Evolutionary conservation across 495 filamentous ascomycete genomes (phyloP), one percentile per base, ranked within the genome.

Genomic region (Aspergillus bridgeri): DNA sequence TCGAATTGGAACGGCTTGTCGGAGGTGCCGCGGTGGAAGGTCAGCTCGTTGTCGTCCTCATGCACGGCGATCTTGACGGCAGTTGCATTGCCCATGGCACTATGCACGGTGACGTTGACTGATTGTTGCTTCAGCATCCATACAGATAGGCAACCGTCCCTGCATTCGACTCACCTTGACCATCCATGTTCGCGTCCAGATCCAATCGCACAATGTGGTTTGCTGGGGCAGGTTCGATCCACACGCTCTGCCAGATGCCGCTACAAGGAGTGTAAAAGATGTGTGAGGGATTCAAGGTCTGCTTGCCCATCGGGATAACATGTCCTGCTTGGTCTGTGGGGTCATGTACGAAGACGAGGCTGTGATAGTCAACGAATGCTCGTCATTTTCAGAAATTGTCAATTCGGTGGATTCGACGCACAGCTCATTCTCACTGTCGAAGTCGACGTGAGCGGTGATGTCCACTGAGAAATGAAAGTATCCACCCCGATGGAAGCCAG

Each of bases 181-280:
- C 86, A 18, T 86, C 49, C 81, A 84, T 85, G 58, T 81, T 78
- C 6, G 79, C 84, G 3, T 73, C 63, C 1, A 88, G 49, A 42
- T 87, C 80, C 19, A 88, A 68, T 23, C 75, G 65, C 0, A 76
- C 78, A 51, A 88, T 79, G 62, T 86, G 71, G 52, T 79, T 76
- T 1, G 68, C 56, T 0, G 84, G 83, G 0, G 79, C 84, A 15
- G 79, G 71, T 61, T 89, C 86, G 1, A 88, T 70, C 85, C 85
- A 89, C 1, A 88, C 85, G 21, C 71, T 80, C 62, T 88, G 85
- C 86, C 86, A 89, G 48, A 89, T 89, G 3, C 86, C 86, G 38
- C 79, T 81, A 67, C 86, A 88, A 11, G 86, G 84, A 0, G 79
- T 84, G 66, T 89, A 89, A 64, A 86, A 89, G 50, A 89, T 88